Evolutionary conservation across 169 alveolate genomes (phyloP).

Genomic region (Perkinsus olseni): DNA sequence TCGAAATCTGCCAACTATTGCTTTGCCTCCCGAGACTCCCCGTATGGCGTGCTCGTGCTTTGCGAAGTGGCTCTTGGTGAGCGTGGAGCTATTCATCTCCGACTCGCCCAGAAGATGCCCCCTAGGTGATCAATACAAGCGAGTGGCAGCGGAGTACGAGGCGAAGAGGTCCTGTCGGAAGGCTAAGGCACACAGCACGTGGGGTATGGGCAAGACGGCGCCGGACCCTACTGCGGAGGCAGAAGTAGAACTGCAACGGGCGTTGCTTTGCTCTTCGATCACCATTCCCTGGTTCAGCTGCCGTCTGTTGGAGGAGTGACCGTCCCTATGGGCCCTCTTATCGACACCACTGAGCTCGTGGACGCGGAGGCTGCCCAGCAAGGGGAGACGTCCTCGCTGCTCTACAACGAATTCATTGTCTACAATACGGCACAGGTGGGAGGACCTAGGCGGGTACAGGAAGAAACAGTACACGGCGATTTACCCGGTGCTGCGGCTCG

Average conservation of each 20-base stretch:
- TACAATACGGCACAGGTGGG: neutral
- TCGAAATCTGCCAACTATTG: slow-evolving; percentile 53
- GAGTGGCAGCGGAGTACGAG: neutral
- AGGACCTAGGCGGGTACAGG: too few relatives aligned
- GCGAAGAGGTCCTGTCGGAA: neutral
- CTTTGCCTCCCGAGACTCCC: slow-evolving; percentile 24
- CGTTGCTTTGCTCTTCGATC: neutral
- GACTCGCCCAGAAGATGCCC: neutral
- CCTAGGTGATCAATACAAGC: neutral
- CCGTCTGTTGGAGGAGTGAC: neutral
- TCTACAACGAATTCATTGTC: neutral
- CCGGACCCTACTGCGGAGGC: neutral
- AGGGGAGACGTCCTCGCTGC: neutral
- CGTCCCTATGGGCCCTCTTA: neutral
- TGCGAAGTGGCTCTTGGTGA: slow-evolving; percentile 68
- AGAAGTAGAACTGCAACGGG: neutral
- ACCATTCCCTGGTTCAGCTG: neutral
- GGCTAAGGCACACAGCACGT: neutral
- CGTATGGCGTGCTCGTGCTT: slow-evolving; percentile 46
- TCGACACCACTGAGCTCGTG: neutral
- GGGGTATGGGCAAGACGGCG: neutral
- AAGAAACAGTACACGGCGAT: too few relatives aligned
- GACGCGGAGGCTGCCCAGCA: neutral
- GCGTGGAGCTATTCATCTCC: neutral
- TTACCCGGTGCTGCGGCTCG: too few relatives aligned